A percentile compares a stretch with the other conserved stretches of the same genome.
Conservation (phyloP, 2,329 filamentous ascomycete genomes). For the Bipolaris victoriae region DNA sequence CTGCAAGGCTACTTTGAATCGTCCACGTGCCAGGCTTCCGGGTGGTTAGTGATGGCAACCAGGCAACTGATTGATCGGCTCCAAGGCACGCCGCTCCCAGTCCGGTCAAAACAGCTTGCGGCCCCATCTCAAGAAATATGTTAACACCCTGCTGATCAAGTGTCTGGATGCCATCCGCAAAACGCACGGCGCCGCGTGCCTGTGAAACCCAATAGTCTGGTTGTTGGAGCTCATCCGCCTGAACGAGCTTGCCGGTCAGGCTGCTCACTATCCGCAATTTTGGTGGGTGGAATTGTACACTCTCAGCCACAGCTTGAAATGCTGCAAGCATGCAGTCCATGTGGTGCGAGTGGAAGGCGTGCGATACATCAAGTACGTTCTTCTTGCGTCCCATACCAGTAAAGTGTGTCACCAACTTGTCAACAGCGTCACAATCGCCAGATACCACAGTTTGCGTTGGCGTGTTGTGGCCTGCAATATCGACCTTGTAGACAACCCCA, state of each 20-base stretch:
- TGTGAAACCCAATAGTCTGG: not conserved
- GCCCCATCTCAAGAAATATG: not conserved
- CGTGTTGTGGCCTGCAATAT: not conserved
- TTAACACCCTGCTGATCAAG: not conserved
- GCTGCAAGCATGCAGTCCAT: not conserved
- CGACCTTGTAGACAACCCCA: not conserved
- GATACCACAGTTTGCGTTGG: not conserved
- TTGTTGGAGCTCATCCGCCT: not conserved
- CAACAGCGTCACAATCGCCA: not conserved
- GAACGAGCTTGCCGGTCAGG: not conserved
- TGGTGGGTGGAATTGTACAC: not conserved
- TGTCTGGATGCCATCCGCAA: not conserved
- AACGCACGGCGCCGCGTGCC: not conserved
- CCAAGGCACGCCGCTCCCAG: not conserved
- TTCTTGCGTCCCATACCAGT: not conserved
- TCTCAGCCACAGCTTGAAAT: not conserved
- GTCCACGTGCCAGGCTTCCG: not conserved
- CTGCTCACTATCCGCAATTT: not conserved
- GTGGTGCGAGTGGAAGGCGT: not conserved
- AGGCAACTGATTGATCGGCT: not conserved
- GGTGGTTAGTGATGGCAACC: not conserved
- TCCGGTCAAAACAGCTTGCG: not conserved
- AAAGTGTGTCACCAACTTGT: not conserved
- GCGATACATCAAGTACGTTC: not conserved
- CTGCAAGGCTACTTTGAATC: not conserved